A percentile compares a stretch with the other conserved stretches of the same genome.
phyloP scores from a whole-genome alignment of 176 grass and related monocot genomes.

The Carex littledalei region DNA sequence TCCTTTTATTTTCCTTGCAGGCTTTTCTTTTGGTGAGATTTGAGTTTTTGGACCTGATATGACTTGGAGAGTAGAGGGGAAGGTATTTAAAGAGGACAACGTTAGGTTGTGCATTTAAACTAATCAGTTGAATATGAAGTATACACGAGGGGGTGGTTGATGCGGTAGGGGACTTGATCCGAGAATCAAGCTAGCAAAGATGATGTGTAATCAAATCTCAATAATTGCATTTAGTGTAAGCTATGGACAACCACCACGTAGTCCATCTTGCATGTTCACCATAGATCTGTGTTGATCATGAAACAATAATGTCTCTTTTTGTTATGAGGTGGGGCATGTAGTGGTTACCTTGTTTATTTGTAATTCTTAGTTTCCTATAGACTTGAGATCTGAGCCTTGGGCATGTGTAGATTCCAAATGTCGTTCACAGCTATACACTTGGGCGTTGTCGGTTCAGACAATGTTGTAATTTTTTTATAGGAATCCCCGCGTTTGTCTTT shows the following conservation, averaged over 20 bases:
- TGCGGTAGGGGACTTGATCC: constrained; percentile 33
- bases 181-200: constrained; percentile 11
- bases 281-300: background rate
- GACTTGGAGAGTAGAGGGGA: background rate
- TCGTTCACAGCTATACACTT: background rate
- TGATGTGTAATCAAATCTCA: background rate
- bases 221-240: background rate
- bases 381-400: background rate
- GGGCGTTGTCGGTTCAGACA: background rate
- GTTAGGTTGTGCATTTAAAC: background rate
- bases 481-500: background rate
- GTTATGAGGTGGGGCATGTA: background rate
- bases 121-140: background rate
- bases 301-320: background rate
- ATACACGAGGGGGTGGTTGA: background rate
- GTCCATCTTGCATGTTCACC: background rate
- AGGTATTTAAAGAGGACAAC: background rate
- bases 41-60: background rate
- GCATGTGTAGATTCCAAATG: background rate
- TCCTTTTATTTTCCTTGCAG: background rate
- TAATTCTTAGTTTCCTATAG: no score
- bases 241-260: background rate
- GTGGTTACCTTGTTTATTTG: no score
- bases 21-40: background rate
- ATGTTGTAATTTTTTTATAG: background rate